Conservation (phyloP, 192 early-diverging fungal genomes). For the Umbelopsis ramanniana region DNA sequence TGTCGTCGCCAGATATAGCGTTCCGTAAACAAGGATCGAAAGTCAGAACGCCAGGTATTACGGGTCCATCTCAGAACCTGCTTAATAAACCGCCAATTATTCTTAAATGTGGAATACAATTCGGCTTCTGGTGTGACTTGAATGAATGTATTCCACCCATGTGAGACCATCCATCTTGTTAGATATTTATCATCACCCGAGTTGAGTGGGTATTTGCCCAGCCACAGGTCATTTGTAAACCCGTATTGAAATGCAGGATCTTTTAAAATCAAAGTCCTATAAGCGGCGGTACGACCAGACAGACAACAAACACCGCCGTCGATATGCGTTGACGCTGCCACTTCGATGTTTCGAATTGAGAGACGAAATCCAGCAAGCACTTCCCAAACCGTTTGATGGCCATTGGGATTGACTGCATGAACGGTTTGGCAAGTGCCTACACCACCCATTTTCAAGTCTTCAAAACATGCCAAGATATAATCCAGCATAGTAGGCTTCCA, state of each 20-base stretch:
- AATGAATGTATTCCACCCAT: slow-evolving; percentile 61
- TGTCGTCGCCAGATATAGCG: slow-evolving; percentile 57
- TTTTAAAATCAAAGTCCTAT: slow-evolving; percentile 61
- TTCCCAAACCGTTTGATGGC: slow-evolving; percentile 61
- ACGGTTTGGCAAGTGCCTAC: slow-evolving; percentile 63
- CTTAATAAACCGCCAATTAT: slow-evolving; percentile 67
- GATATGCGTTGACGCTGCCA: slow-evolving; percentile 64
- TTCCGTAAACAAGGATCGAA: slow-evolving; percentile 56
- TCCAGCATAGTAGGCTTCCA: slow-evolving; percentile 59
- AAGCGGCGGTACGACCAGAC: slow-evolving; percentile 64
- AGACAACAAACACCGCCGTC: slow-evolving; percentile 68
- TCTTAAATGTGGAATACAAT: slow-evolving; percentile 61
- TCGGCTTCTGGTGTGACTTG: slow-evolving; percentile 63
- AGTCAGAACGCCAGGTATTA: slow-evolving; percentile 66
- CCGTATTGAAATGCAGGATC: slow-evolving; percentile 62
- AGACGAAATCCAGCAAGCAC: slow-evolving; percentile 62
- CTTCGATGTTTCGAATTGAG: slow-evolving; percentile 64
- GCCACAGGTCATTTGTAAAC: slow-evolving; percentile 64
- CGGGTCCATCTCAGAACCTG: slow-evolving; percentile 66
- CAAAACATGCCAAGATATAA: slow-evolving; percentile 64
- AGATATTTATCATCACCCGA: slow-evolving; percentile 68
- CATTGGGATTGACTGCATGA: slow-evolving; percentile 43
- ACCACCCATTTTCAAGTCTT: slow-evolving; percentile 59
- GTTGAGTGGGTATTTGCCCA: slow-evolving; percentile 59
- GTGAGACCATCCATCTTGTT: slow-evolving; percentile 65